Base-by-base conservation (phyloP, 345 rosid species). In the Carallia brachiata region DNA sequence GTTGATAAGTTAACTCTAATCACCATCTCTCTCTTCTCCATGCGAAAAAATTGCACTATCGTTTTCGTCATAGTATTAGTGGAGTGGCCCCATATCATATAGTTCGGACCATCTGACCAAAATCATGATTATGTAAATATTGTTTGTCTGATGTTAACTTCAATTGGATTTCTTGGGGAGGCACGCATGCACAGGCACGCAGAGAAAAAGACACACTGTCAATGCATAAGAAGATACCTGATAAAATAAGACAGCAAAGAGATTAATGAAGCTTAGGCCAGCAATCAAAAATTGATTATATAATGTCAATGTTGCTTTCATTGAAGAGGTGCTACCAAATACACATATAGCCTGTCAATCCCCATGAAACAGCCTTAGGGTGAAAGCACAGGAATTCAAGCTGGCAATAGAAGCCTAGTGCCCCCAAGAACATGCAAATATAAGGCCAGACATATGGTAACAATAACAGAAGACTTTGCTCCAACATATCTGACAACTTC, bases 381-480 rank as follows among this genome's bases (percentile, higher is more conserved):
- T 54, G 44, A 58, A 19, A 8, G 17, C 37, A 47, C 71, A 18
- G 23, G 19, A 59, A 68, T 71, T 79, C 64, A 89, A 69, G 89
- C 86, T 71, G 84, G 74, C 73, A 83, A 60, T 47, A 85, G 78
- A 72, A 82, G 75, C 63, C 79, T 75, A 69, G 80, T 68, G 63
- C 85, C 74, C 48, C 80, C 83, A n/a, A 78, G 65, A 67, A 96
- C 67, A 67, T 92, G 94, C 67, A 96, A 80, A 84, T 89, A 90
- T 70, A 90, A 69, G 1, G 97, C 97, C 6, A 96, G 81, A 68
- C 91, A 92, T 57, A 92, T 70, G 2, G 97, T 88, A 68, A 92
- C 75, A 37, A 96, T 82, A 50, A 89, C 85, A 13, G 88, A 83
- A 61, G 98, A 87, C 74, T 89, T 92, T 52, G 90, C 86, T 61